These are phyloP conservation scores for Vitis hybrid DNA, from an alignment of 177 flowering plant species.

Conservation along the genomic window DNA sequence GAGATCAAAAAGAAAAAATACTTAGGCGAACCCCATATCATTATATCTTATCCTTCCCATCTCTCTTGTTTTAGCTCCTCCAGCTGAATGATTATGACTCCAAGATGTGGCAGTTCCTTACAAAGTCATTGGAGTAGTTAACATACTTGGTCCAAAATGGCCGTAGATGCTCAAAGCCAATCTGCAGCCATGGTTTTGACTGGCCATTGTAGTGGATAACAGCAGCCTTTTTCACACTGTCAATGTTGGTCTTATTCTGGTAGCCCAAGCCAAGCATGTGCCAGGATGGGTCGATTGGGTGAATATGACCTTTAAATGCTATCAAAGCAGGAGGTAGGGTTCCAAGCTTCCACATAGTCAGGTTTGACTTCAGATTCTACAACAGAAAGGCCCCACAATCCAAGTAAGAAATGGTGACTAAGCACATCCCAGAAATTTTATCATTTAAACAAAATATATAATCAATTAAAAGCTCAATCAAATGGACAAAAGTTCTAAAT, in stretches of 20 bases:
- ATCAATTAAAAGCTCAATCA: background rate
- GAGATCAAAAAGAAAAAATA: slow-evolving; percentile 8
- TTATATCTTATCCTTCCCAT: slow-evolving; percentile 12
- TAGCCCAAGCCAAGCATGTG: slow-evolving; percentile 99
- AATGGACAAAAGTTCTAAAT: background rate
- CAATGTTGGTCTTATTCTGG: slow-evolving; percentile 75
- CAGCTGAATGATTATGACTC: slow-evolving; percentile 42
- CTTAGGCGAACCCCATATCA: slow-evolving; percentile 10
- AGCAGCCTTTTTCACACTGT: slow-evolving; percentile 74
- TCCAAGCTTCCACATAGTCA: slow-evolving; percentile 96
- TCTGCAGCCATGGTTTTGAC: slow-evolving; percentile 92
- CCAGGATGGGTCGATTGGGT: slow-evolving; percentile 91
- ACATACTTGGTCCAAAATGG: slow-evolving; percentile 96
- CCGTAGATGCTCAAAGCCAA: slow-evolving; percentile 88
- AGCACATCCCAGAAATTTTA: background rate
- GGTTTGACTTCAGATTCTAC: slow-evolving; percentile 87
- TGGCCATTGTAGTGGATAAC: slow-evolving; percentile 98
- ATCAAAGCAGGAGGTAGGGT: slow-evolving; percentile 96
- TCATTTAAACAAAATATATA: background rate
- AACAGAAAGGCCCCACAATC: slow-evolving; percentile 5
- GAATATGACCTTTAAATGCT: slow-evolving; percentile 87
- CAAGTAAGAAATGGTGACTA: background rate
- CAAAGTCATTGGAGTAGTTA: slow-evolving; percentile 86
- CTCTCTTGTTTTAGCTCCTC: slow-evolving; percentile 15
- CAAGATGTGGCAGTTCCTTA: slow-evolving; percentile 88